Evolutionary conservation across 2,329 filamentous ascomycete species (phyloP).

Genomic region (Talaromyces funiculosus): DNA sequence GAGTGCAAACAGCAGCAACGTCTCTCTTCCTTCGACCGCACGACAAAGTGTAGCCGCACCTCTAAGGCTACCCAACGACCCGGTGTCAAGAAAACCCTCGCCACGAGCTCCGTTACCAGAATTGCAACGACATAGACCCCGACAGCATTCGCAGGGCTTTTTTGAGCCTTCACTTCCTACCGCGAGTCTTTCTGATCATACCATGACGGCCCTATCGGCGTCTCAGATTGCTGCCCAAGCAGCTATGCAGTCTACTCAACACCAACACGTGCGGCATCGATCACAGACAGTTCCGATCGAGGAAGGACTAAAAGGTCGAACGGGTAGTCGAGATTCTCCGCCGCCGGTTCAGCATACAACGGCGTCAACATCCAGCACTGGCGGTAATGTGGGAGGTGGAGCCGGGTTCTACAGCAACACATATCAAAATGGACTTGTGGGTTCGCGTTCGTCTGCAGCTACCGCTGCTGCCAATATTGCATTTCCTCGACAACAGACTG

Average conservation of each 20-base stretch:
- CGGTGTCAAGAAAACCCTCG: slow-evolving; percentile 27
- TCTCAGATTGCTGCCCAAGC: slow-evolving; percentile 62
- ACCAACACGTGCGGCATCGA: slow-evolving; percentile 47
- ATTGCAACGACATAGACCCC: slow-evolving; percentile 37
- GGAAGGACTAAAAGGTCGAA: slow-evolving; percentile 24
- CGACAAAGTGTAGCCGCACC: slow-evolving; percentile 22
- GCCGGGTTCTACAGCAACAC: slow-evolving; percentile 21
- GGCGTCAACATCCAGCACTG: slow-evolving; percentile 7
- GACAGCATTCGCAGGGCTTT: slow-evolving; percentile 60
- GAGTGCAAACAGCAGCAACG: slow-evolving; percentile 27
- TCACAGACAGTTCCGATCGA: slow-evolving; percentile 49
- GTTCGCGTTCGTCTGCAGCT: slow-evolving; percentile 50
- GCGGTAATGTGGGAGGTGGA: background rate
- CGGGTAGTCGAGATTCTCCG: slow-evolving; percentile 31
- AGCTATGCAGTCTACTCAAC: slow-evolving; percentile 49
- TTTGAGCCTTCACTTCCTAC: slow-evolving; percentile 60
- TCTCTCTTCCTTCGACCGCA: slow-evolving; percentile 31
- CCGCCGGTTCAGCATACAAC: slow-evolving; percentile 27
- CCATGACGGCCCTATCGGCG: slow-evolving; percentile 47
- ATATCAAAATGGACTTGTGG: slow-evolving; percentile 49
- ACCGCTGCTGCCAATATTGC: slow-evolving; percentile 58
- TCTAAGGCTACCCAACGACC: slow-evolving; percentile 8
- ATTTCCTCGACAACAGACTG: slow-evolving; percentile 47
- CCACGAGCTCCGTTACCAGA: slow-evolving; percentile 33
- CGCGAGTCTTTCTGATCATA: slow-evolving; percentile 41